Evolutionary conservation across 2,329 filamentous ascomycete species (phyloP), one percentile per base, ranked within the genome.

Genomic region (Microsporum canis): DNA sequence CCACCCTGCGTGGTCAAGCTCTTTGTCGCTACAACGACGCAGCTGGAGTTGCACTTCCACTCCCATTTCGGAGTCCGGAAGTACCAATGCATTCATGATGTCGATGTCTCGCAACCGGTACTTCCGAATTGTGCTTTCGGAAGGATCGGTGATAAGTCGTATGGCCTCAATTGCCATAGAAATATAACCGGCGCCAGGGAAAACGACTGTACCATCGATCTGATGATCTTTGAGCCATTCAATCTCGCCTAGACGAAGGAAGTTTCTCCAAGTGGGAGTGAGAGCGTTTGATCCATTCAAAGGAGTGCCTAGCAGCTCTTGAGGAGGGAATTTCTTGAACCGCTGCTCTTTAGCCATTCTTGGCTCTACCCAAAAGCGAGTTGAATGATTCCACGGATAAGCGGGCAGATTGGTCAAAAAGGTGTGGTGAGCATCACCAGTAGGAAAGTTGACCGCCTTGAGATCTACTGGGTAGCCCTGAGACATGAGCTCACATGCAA

Each of bases 151-250:
- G 3, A 45, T 6, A 4, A 7, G 10, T 6, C 5, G 4, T 17
- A 29, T 12, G 17, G 69, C 70, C 57, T 72, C 70, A 3, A 66
- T 61, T 7, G 66, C 66, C 61, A 70, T 68, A 7, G 61, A 59
- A 6, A 68, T 58, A 41, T 68, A 71, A 49, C 56, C 61, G 31
- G 64, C 59, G 29, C 55, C 70, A 0, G 73, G 73, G 38, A 70
- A 73, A 1, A 76, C 63, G 17, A 68, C 66, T n/a, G 68, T 63
- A 4, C 62, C 64, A 12, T 68, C 64, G 5, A 75, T 59, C 7
- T 64, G 55, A 62, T 82, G 77, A 56, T 78, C 75, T 0, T 63
- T 62, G 1, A 80, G 58, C 80, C 79, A 82, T 12, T 53, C 47
- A n/a, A 59, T 23, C 27, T 63, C 60, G 7, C 23, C 38, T 5